Evolutionary conservation across 441 rosid genomes (phyloP).

Genomic region (Mallotus repandus): DNA sequence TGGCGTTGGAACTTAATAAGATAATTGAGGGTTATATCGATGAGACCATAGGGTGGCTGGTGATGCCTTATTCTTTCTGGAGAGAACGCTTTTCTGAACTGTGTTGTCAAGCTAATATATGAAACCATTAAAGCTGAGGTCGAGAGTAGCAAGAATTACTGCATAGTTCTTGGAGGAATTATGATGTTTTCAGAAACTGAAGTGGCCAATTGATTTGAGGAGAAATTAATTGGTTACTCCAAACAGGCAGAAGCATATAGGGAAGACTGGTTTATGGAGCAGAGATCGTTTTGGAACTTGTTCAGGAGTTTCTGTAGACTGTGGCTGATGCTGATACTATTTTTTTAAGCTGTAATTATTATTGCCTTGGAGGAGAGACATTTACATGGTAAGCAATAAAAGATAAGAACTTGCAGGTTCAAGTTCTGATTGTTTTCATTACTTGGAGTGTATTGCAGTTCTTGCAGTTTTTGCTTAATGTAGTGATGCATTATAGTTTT

Average conservation of each 20-base stretch:
- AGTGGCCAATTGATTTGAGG: conserved; percentile 79
- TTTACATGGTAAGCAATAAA: conserved; percentile 64
- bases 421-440: conserved; percentile 62
- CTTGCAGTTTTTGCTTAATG: conserved; percentile 74
- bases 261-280: conserved; percentile 96
- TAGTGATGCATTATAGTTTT: conserved; percentile 52
- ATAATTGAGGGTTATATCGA: conserved; percentile 78
- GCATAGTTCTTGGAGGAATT: conserved; percentile 82
- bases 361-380: conserved; percentile 67
- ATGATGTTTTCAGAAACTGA: conserved; percentile 80
- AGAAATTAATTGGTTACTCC: conserved; percentile 62
- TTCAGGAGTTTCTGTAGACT: conserved; percentile 75
- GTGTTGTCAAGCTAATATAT: conserved; percentile 76
- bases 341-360: conserved; percentile 70
- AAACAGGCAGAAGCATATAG: conserved; percentile 50
- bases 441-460: conserved; percentile 87
- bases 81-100: conserved; percentile 60
- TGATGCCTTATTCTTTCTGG: conserved; percentile 67
- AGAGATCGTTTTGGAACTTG: conserved; percentile 80
- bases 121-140: conserved; percentile 63
- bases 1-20: conserved; percentile 87
- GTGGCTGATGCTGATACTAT: conserved; percentile 85
- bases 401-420: conserved; percentile 52
- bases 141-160: conserved; percentile 59
- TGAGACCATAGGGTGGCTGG: conserved; percentile 81